These are phyloP conservation scores for Melampsora americana DNA, from an alignment of 1,284 basidiomycete species.

Conservation along the genomic window DNA sequence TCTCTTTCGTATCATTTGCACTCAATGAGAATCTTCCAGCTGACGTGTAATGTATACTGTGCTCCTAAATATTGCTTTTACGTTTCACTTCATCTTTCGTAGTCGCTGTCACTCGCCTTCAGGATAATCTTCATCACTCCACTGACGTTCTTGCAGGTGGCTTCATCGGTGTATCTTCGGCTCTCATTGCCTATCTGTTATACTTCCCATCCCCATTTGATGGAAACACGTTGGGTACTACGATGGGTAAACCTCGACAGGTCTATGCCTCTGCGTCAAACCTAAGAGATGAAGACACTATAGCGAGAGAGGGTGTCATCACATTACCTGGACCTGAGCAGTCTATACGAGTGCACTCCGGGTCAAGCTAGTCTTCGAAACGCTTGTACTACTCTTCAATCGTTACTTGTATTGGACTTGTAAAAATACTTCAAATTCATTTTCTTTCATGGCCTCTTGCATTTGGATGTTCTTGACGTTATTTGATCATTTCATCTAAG, in stretches of 20 bases:
- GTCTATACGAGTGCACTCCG: not conserved
- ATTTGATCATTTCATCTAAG: no score
- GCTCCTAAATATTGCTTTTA: not conserved
- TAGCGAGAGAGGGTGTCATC: not conserved
- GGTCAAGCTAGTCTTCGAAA: not conserved
- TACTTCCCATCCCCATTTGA: conserved; percentile 43
- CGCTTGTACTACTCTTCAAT: no score
- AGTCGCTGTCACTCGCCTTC: conserved; percentile 34
- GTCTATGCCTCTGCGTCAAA: conserved; percentile 18
- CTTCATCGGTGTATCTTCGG: conserved; percentile 31
- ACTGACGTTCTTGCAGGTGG: conserved; percentile 38
- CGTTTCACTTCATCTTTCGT: not conserved
- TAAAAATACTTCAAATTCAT: no score
- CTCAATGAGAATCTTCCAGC: not conserved
- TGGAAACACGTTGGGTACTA: conserved; percentile 17
- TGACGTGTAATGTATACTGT: no score
- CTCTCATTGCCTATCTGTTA: conserved; percentile 35
- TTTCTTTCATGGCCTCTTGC: no score
- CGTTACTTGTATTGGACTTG: no score
- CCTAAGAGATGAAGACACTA: not conserved
- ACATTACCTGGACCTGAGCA: conserved; percentile 1
- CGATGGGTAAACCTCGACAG: conserved; percentile 40
- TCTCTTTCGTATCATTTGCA: not conserved
- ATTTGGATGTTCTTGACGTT: no score
- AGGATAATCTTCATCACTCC: conserved; percentile 37